These are phyloP conservation scores for Thelonectria discophora DNA, from an alignment of 2,329 filamentous ascomycete genomes.

Conservation along the genomic window DNA sequence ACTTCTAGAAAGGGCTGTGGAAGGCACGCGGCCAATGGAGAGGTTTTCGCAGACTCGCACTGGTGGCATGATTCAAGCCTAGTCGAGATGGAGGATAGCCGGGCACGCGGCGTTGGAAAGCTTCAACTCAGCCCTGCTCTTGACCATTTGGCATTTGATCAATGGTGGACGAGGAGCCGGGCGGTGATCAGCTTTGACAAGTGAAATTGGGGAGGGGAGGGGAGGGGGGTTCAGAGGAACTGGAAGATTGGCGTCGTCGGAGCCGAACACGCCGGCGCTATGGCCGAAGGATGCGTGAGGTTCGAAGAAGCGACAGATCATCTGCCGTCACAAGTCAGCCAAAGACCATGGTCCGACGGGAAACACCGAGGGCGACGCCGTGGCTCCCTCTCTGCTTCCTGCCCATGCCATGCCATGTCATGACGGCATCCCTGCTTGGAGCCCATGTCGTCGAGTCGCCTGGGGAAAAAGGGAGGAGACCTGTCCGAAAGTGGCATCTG, in stretches of 20 bases:
- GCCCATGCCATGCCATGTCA: constrained; percentile 4
- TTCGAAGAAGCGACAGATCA: too few relatives aligned
- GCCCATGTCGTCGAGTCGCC: background rate
- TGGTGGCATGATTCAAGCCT: constrained; percentile 22
- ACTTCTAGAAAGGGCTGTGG: constrained; percentile 40
- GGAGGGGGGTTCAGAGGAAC: background rate
- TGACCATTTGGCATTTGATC: constrained; percentile 15
- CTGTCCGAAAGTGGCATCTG: constrained; percentile 1
- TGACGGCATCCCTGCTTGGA: background rate
- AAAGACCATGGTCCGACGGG: constrained; percentile 32
- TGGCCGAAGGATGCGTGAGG: background rate
- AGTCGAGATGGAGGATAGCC: constrained; percentile 27
- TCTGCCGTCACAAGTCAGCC: too few relatives aligned
- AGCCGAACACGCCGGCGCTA: constrained; percentile 38
- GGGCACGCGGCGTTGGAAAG: constrained; percentile 17
- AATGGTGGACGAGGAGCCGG: constrained; percentile 7
- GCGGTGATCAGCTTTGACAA: constrained; percentile 23
- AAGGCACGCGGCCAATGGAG: constrained; percentile 34
- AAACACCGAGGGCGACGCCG: constrained; percentile 19
- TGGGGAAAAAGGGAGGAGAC: constrained; percentile 17
- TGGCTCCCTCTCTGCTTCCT: too few relatives aligned
- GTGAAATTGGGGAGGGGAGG: constrained; percentile 18
- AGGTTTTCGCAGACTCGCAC: background rate
- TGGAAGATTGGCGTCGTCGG: constrained; percentile 24
- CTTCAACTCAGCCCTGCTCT: constrained; percentile 37